Base-by-base conservation (phyloP, 2,329 filamentous ascomycete species). In the Bimuria novae-zelandiae region DNA sequence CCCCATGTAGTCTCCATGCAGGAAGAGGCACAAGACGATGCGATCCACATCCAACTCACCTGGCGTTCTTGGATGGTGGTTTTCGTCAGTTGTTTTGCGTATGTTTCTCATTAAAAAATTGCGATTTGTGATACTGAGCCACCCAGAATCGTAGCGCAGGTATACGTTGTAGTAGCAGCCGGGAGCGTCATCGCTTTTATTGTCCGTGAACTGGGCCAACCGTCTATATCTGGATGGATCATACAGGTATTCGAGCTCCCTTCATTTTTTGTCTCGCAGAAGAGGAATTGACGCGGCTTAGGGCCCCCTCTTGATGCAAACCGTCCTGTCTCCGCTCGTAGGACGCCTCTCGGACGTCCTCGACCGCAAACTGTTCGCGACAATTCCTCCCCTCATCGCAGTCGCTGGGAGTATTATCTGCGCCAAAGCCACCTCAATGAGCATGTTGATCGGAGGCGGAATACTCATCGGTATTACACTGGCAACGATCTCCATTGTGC, bases 281-380 rank as follows among this genome's bases (percentile, higher is more conserved):
- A 16, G 10, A 16, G 4, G 17, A 16, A 16, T 36, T 16, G 16
- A 36, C 14, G 14, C 16, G 8, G 14, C 33, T 36, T 41, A 84
- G 77, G 82, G 81, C 0, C 82, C 82, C 0, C 72, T 85, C 0
- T 75, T 84, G 8, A 83, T 84, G 77, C 82, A 84, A 68, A 77
- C 75, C 40, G 82, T 82, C 2, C 73, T 84, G 1, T 83, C 80
- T 1, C 82, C 82, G 3, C 76, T 84, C 17, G 76, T 84, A 2
- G 82, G 82, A 10, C 77, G 82, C 3, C 75, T 85, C 0, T 84
- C 81, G 8, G 82, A 85, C 64, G 80, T 84, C 2, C 66, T 83
- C 1, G 80, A 84, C 54, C 75, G 82, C 41, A 84, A 84, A 63
- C 78, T 76, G 43, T 72, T 85, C 14, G 80, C 81, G 0, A 70